Evolutionary conservation across 1,139 yeast species (phyloP), one percentile per base, ranked within the genome.

Genomic region (Lodderomyces parapsilosis): DNA sequence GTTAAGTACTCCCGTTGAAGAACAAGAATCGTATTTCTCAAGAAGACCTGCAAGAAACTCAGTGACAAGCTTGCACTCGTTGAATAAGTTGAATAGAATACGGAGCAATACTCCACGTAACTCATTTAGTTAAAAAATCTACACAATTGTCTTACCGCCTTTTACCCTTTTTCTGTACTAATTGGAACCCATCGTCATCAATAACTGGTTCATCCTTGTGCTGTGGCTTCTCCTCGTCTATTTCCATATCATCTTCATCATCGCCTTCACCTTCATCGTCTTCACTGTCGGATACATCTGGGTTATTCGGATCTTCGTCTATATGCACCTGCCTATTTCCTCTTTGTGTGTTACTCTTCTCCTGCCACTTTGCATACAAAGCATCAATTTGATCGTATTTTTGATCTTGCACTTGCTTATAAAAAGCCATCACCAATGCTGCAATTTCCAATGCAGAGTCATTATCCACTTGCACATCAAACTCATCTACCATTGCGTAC

Each of bases 401-500:
- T 19, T 73, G 70, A 9, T 65, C 65, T 1, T 66, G 63, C 46
- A 90, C 86, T 45, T 86, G 81, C 53, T 78, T 78, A 66, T 88
- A 93, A 19, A 84, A 58, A 42, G 76, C 74, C 45, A 90, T 63
- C 24, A 94, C 74, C 51, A 76, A 73, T 35, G 78, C 80, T 3
- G 91, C 96, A 36, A 89, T 78, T 14, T 79, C 80, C 47, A 84
- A 71, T 0, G 96, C 95, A 10, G 96, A 82, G 52, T 87, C 96
- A 59, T 93, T 96, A 55, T 93, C 97, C 34, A 93, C 79, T 43
- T 81, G 78, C 6, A 86, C 86, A 46, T 88, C 96, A 58, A 93
- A 93, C 62, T 93, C 99, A 64, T 93, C 99, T 50, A 83, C 81
- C 96, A 93, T 88, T 33, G 96, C 94, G 57, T 86, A 86, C 40